Conservation (phyloP, 2,329 filamentous ascomycete genomes). For the Chaetomiaceae sp. region DNA sequence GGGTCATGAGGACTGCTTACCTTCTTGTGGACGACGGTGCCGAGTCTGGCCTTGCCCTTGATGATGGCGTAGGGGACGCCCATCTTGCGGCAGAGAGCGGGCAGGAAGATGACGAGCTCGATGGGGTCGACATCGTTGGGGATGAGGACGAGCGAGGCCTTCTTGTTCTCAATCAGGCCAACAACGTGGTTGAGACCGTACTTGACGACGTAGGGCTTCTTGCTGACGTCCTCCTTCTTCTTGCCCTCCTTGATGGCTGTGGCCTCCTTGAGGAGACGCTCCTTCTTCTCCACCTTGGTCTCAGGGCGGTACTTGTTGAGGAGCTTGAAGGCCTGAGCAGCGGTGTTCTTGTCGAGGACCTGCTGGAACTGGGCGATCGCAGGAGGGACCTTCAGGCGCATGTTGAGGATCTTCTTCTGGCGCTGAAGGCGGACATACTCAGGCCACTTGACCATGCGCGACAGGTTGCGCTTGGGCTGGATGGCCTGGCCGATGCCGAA, state of each 20-base stretch:
- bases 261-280: conserved; percentile 96
- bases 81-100: conserved; percentile 99
- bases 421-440: conserved; percentile 98
- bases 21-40: conserved; percentile 99
- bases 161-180: conserved; percentile 98
- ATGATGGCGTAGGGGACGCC: conserved; percentile 98
- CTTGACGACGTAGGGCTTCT: conserved; percentile 99
- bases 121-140: conserved; percentile 99
- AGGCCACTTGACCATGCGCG: conserved; percentile 99
- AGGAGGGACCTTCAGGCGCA: conserved; percentile 97
- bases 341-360: conserved; percentile 94
- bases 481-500: conserved; percentile 99
- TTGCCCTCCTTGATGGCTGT: conserved; percentile 97
- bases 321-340: conserved; percentile 96
- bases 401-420: conserved; percentile 89
- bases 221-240: conserved; percentile 99
- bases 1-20: conserved; percentile 36
- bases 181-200: conserved; percentile 99
- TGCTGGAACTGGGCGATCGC: conserved; percentile 97
- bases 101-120: conserved; percentile 98
- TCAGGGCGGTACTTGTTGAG: conserved; percentile 99
- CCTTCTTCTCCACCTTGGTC: conserved; percentile 99
- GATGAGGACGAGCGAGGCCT: conserved; percentile 95
- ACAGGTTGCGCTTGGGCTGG: conserved; percentile 92
- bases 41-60: conserved; percentile 99